A percentile compares a stretch with the other conserved stretches of the same genome.
Conservation (phyloP, 805 yeast genomes). For the Sungouiella blattae region DNA sequence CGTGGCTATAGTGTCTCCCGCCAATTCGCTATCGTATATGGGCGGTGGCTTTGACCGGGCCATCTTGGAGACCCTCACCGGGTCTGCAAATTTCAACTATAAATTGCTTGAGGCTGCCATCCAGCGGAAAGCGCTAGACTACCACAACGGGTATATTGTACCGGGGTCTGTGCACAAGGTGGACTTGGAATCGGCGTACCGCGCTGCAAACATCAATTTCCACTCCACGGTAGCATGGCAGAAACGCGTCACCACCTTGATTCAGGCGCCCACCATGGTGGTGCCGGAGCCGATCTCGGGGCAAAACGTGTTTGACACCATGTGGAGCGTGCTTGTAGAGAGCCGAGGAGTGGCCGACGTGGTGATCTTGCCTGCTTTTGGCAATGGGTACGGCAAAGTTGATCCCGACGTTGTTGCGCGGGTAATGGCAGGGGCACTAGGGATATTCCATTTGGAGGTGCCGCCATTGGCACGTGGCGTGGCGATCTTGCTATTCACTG, state of each 20-base stretch:
- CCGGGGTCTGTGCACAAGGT: slow-evolving; percentile 12
- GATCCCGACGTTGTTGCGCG: slow-evolving; percentile 15
- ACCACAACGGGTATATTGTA: slow-evolving; percentile 18
- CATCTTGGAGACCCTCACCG: slow-evolving; percentile 12
- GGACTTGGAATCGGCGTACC: slow-evolving; percentile 7
- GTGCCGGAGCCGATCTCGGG: slow-evolving; percentile 17
- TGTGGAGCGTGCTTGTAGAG: slow-evolving; percentile 20
- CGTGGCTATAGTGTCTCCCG: slow-evolving; percentile 20
- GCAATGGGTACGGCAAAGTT: slow-evolving; percentile 24
- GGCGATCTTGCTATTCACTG: slow-evolving; percentile 17
- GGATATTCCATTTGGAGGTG: slow-evolving; percentile 13
- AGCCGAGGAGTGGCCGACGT: neutral
- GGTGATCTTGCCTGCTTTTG: slow-evolving; percentile 24
- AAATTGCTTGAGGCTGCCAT: slow-evolving; percentile 12
- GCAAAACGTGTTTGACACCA: slow-evolving; percentile 17
- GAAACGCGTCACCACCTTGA: slow-evolving; percentile 8
- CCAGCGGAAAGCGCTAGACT: slow-evolving; percentile 14
- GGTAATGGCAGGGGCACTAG: slow-evolving; percentile 19
- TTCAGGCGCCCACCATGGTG: slow-evolving; percentile 22
- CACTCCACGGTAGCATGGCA: slow-evolving; percentile 7
- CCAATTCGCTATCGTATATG: slow-evolving; percentile 25
- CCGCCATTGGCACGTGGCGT: slow-evolving; percentile 15
- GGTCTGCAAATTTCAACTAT: slow-evolving; percentile 6
- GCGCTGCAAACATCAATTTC: slow-evolving; percentile 1
- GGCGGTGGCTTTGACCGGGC: slow-evolving; percentile 27